These are phyloP conservation scores for Penicillium sp. DNA, from an alignment of 2,329 filamentous ascomycete species.

Conservation along the genomic window DNA sequence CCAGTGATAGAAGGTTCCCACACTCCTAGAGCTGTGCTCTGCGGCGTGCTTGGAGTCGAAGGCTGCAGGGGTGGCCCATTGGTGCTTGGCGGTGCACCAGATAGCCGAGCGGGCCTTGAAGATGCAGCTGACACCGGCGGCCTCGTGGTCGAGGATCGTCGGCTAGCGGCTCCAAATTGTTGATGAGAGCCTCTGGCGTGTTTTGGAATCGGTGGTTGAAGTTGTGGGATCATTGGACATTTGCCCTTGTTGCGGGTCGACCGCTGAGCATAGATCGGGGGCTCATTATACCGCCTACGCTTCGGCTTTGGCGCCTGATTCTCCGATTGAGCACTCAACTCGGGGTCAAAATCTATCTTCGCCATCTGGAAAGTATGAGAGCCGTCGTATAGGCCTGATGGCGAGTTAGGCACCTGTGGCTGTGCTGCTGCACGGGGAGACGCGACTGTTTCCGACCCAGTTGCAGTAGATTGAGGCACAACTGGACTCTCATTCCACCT, in stretches of 20 bases:
- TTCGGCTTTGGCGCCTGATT: slow-evolving; percentile 45
- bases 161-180: slow-evolving; percentile 21
- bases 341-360: slow-evolving; percentile 16
- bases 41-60: slow-evolving; percentile 4
- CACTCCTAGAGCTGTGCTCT: slow-evolving; percentile 30
- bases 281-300: slow-evolving; percentile 47
- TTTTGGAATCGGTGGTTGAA: slow-evolving; percentile 31
- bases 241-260: slow-evolving; percentile 39
- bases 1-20: slow-evolving; percentile 61
- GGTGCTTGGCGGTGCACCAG: slow-evolving; percentile 19
- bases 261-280: slow-evolving; percentile 48
- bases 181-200: slow-evolving; percentile 23
- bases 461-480: slow-evolving; percentile 8
- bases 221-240: slow-evolving; percentile 39
- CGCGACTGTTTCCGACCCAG: slow-evolving; percentile 14
- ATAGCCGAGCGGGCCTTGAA: slow-evolving; percentile 13
- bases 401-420: slow-evolving; percentile 28
- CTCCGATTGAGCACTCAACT: slow-evolving; percentile 16
- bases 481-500: slow-evolving; percentile 26
- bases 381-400: slow-evolving; percentile 16
- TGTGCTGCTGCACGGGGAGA: slow-evolving; percentile 14
- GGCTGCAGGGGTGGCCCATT: slow-evolving; percentile 25
- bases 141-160: slow-evolving; percentile 17
- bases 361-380: slow-evolving; percentile 21
- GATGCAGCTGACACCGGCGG: slow-evolving; percentile 11